Evolutionary conservation across 129 eudicot species (phyloP), one percentile per base, ranked within the genome.

Genomic region (Artemisia tridentata): DNA sequence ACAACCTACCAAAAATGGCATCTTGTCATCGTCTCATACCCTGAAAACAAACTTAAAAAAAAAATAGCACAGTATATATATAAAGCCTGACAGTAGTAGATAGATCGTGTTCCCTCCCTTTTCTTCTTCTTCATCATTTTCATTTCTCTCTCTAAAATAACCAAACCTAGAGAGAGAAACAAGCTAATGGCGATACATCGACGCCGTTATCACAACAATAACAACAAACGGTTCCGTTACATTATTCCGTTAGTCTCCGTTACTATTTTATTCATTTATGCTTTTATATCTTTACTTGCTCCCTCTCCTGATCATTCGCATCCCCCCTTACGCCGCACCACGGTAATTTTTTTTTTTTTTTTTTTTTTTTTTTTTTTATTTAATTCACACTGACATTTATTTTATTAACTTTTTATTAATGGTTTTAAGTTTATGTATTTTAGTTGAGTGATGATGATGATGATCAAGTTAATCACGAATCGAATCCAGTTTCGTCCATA

Each of bases 281-380:
- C 72, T 16, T 53, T 86, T 52, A 71, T 88, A 29, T 89, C 88
- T 54, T 65, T 89, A 58, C 85, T 89, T 56, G 95, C 86, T 9
- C 98, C 96, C n/a, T 82, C 95, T 0, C 96, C 91, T 4, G 67
- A 80, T 62, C 89, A 67, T 69, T 79, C 48, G 67, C 87, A 58
- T 57, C 83, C 29, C 59, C 49, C 29, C 21, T 72, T 64, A 34
- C 80, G 65, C 16, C 63, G 64, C 52, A 18, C 75, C 2, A 38
- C 65, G 85, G 90, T 84, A 79, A 68, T 0, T 13, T 3, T 59
- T 59, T 2, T 21, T 21, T 2, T 12, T 27, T 11, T 0, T 60
- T 60, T 16, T 2, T 11, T 12, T 20, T 59, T 11, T 7, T 23
- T 49, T 11, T 15, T 1, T 49, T 2, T 49, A 11, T 15, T 54